Base-by-base conservation (phyloP, 225 moss, liverwort and hornwort genomes). In the Marchantia polymorpha region DNA sequence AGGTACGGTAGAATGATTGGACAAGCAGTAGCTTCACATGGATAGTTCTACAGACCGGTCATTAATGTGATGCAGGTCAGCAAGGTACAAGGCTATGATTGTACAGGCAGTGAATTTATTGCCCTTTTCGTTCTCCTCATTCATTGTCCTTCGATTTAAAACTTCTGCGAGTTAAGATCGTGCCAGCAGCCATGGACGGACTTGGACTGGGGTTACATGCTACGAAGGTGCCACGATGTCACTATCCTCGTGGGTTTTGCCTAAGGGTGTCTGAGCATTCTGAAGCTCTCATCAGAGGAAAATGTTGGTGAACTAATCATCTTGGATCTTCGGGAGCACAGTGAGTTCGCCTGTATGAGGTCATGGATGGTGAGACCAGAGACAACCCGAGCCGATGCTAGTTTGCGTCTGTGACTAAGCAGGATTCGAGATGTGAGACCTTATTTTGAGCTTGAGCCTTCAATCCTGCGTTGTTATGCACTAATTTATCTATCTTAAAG, bases 1-100 rank as follows among this genome's bases (percentile, higher is more conserved):
- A 2, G 39, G 69, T 69, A 69, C 69, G 69, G 47, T 69, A 16
- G 47, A 39, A 69, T 69, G 46, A 48, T 69, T 69, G 69, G 69
- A 47, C 47, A 4, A 22, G 69, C 46, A 46, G 47, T 69, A 46
- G 69, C 20, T 69, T 69, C 47, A 4, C 46, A 47, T 14, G 69
- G 69, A 69, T 69, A 17, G 69, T 39, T 69, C 20, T 69, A 7
- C 69, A 39, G 0, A 7, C 47, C 20, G 69, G 47, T 69, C 69
- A 69, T 69, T 39, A 69, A 69, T 69, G 69, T 2, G 39, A 19
- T 39, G 19, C 39, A 69, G 46, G 69, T 48, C 69, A 69, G 69
- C 3, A 46, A 69, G 17, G 69, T 39, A 69, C 69, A 69, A 29
- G 47, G 69, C 39, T 69, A 48, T 69, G 47, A 69, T 48, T 69